A percentile compares a stretch with the other conserved stretches of the same genome.
These are phyloP conservation scores for Leucaena leucocephala DNA, from an alignment of 306 rosid species.

Conservation along the genomic window DNA sequence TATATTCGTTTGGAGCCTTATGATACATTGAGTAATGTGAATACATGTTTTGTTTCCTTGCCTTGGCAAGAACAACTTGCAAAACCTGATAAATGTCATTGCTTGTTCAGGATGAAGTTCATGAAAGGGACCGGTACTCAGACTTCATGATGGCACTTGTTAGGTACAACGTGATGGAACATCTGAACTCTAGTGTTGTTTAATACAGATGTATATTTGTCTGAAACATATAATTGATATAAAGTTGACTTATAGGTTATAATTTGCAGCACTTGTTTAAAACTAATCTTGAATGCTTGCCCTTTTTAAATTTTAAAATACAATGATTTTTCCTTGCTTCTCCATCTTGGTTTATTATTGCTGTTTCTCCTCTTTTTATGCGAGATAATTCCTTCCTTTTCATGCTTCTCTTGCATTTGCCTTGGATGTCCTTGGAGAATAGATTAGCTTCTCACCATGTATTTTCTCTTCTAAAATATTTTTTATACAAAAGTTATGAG, in stretches of 20 bases:
- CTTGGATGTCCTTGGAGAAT: neutral
- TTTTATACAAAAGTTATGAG: no score
- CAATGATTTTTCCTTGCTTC: no score
- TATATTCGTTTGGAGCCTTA: neutral
- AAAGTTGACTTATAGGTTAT: constrained; percentile 24
- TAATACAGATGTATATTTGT: constrained; percentile 20
- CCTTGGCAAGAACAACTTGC: constrained; percentile 25
- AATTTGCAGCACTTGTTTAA: neutral
- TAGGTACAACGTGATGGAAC: constrained; percentile 50
- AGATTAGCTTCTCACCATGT: neutral
- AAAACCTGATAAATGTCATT: constrained; percentile 33
- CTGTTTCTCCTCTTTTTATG: neutral
- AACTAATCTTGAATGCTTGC: neutral
- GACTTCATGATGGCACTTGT: constrained; percentile 88
- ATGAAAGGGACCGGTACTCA: constrained; percentile 93
- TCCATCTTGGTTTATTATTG: neutral
- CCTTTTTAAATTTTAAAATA: neutral
- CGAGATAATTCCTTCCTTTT: neutral
- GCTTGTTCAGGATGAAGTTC: constrained; percentile 87
- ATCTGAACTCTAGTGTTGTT: constrained; percentile 28
- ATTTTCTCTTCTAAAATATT: neutral
- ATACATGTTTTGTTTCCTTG: constrained; percentile 23
- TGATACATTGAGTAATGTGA: constrained; percentile 1
- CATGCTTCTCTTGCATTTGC: neutral
- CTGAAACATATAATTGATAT: constrained; percentile 21